A percentile compares a stretch with the other conserved stretches of the same genome.
Conservation (phyloP, 2,329 filamentous ascomycete species). For the Aspergillus luchuensis region DNA sequence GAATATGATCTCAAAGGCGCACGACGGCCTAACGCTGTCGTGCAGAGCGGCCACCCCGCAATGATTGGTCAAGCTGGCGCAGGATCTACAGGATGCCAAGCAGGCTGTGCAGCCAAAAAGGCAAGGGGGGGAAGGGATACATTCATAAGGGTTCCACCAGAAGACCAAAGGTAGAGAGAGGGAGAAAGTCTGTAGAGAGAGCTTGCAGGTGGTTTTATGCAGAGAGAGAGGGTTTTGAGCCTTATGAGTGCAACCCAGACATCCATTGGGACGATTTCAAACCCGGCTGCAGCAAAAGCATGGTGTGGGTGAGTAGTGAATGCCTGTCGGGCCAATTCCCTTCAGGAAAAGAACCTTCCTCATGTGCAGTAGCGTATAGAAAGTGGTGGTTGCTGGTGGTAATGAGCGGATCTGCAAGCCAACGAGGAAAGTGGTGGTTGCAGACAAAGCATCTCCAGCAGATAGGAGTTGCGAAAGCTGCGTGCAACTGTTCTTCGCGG, state of each 20-base stretch:
- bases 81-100: conserved; percentile 25
- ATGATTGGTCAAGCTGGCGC: conserved; percentile 14
- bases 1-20: conserved; percentile 9
- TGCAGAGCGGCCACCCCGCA: conserved; percentile 5
- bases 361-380: background rate
- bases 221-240: background rate
- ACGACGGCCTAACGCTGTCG: conserved; percentile 19
- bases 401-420: conserved; percentile 2
- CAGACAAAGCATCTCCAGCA: conserved; percentile 5
- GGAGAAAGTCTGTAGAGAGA: background rate
- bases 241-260: background rate
- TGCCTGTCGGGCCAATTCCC: background rate
- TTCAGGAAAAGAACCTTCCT: background rate
- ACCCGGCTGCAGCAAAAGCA: background rate
- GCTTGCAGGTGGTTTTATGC: background rate
- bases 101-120: conserved; percentile 23
- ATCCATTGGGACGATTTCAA: background rate
- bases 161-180: background rate
- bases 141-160: background rate
- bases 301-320: background rate
- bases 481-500: background rate
- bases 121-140: background rate
- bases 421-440: background rate
- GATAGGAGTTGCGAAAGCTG: background rate
- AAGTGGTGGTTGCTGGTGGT: background rate